Evolutionary conservation across 805 yeast species (phyloP).

Genomic region (Cyberlindnera meyerae): DNA sequence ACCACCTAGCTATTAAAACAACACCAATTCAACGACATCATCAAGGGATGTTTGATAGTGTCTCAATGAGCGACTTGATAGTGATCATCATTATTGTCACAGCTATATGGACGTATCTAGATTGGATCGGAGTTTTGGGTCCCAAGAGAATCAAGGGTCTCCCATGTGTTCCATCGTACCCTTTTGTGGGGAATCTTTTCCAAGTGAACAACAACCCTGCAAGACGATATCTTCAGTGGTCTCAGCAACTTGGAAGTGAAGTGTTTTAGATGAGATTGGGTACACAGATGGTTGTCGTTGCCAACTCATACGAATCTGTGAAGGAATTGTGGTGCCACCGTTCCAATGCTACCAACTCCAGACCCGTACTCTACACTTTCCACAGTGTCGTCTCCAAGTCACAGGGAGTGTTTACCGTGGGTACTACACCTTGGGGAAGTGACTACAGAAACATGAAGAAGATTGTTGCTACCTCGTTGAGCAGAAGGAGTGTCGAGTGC

Average conservation of each 20-base stretch:
- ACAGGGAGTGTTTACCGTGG: slow-evolving; percentile 52
- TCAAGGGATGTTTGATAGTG: no score
- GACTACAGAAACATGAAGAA: slow-evolving; percentile 45
- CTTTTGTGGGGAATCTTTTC: slow-evolving; percentile 47
- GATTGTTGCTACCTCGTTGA: slow-evolving; percentile 40
- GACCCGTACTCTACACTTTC: slow-evolving; percentile 65
- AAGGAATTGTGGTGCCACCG: slow-evolving; percentile 47
- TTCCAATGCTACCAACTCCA: slow-evolving; percentile 52
- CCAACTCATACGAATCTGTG: slow-evolving; percentile 57
- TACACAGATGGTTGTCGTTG: slow-evolving; percentile 50
- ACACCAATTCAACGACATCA: no score
- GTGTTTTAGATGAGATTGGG: slow-evolving; percentile 67
- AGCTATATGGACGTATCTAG: slow-evolving; percentile 6
- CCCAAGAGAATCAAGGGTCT: slow-evolving; percentile 34
- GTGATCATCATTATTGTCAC: background rate
- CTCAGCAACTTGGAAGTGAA: slow-evolving; percentile 35
- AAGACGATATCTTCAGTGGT: slow-evolving; percentile 40
- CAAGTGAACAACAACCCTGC: slow-evolving; percentile 48
- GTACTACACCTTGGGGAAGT: slow-evolving; percentile 56
- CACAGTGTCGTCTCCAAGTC: slow-evolving; percentile 54
- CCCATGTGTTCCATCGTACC: slow-evolving; percentile 41
- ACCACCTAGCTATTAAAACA: no score
- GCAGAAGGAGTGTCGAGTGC: slow-evolving; percentile 31
- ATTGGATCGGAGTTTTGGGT: slow-evolving; percentile 21
- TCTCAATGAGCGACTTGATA: no score